Evolutionary conservation across 2,329 filamentous ascomycete genomes (phyloP), one percentile per base, ranked within the genome.

Genomic region (Diplodia corticola): DNA sequence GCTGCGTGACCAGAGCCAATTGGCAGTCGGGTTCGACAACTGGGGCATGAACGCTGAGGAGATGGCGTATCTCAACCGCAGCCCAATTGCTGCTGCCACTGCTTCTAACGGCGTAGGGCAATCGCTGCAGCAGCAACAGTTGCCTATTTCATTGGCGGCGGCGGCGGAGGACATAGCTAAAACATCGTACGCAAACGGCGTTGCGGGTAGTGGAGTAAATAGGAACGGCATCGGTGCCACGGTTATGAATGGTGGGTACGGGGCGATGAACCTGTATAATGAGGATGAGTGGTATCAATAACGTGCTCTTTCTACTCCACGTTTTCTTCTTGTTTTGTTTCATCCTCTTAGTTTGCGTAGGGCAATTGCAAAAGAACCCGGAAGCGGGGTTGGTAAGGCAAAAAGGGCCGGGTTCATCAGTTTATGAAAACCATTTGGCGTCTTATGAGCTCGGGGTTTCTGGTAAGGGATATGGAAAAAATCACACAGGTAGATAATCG

Each of bases 1-100:
- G 81, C 81, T 88, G 64, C 79, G 83, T 40, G 88, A 91, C 71
- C 87, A 90, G 70, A 83, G 80, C 20, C 84, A 85, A 59, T 76
- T 90, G 4, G 86, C 85, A 0, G 75, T 84, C 4, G 88, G 87
- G 1, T 86, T 90, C 69, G 88, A 85, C 28, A 88, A 87, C 64
- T 90, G 88, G 87, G 79, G 79, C 64, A 68, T 73, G 30, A 51
- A 26, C 12, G 53, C 40, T 4, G 63, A 65, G 55, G 60, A 65
- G 15, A 22, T 55, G 37, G 63, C 63, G 24, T 65, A 61, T 20
- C 17, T 65, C 9, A 57, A 61, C 26, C 22, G 46, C 12, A 50
- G 64, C 9, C 64, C 30, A 1, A 50, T 51, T 5, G 63, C 63
- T 15, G 24, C 33, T 13, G 12, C 64, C 15, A 33, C 55, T 7